Base-by-base conservation (phyloP, 768 basidiomycete genomes). In the Xanthoconium purpureum region DNA sequence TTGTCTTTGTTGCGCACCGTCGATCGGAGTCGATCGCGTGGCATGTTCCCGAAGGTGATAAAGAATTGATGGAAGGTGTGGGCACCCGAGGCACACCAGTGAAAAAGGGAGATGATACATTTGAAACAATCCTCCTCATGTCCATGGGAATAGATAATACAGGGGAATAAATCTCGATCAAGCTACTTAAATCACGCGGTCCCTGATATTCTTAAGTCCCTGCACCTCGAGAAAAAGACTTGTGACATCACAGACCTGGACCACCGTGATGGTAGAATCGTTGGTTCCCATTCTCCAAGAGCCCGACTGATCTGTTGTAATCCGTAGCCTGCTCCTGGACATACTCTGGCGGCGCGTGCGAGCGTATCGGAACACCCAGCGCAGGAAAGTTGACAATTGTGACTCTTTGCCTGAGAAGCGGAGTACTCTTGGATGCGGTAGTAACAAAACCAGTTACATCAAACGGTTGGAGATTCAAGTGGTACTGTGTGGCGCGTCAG, bases 101-200 rank as follows among this genome's bases (percentile, higher is more conserved):
- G 5, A 70, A 69, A 29, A 88, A 87, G 63, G 72, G 74, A 14
- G 87, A 91, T 58, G 86, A 88, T 49, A 83, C 81, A 8, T 91
- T 91, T 55, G 88, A 92, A 66, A 78, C 74, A n/a, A 63, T 91
- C 24, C 69, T 91, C 33, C 63, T 80, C 49, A 77, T 78, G 77
- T 50, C 48, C 2, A 58, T 78, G 24, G 47, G 39, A 35, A 39
- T 54, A 56, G 68, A 58, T 18, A 15, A 39, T 47, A n/a, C 45
- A 39, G 42, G 32, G 3, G 51, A 47, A 56, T 61, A 47, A 55
- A 37, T 36, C 11, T 48, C 14, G 20, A 14, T 32, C 18, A n/a
- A 30, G 20, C 9, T 15, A 29, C 14, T 6, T 17, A 3, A 24
- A 24, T 24, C 24, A 24, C 24, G 24, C 9, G n/a, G 5, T 20